Percentiles rank a stretch among this genome's conserved stretches.
phyloP scores from a whole-genome alignment of 305 asterid species.

The Solanum hybrid region DNA sequence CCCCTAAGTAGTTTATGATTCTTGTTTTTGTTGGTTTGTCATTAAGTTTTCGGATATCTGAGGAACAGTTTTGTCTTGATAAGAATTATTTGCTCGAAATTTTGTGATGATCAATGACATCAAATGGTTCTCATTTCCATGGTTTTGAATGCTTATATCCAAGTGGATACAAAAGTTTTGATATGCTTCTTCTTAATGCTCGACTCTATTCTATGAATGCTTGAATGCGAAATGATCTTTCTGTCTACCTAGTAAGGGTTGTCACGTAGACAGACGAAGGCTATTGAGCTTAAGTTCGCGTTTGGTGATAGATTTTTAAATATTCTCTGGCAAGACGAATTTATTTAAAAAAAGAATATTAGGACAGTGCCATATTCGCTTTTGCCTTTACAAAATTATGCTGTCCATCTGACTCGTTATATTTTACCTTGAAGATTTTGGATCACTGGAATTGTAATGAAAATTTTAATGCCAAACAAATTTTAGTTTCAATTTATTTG shows the following conservation, averaged over 20 bases:
- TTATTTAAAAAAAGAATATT: too few species aligned
- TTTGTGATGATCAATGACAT: background rate
- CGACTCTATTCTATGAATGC: background rate
- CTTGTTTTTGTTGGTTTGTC: background rate
- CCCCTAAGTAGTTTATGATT: background rate
- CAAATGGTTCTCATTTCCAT: background rate
- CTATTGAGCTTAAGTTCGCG: too few species aligned
- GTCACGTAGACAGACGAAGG: too few species aligned
- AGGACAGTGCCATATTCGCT: background rate
- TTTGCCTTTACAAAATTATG: background rate
- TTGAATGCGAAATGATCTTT: background rate
- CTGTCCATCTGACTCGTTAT: background rate
- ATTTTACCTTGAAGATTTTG: background rate
- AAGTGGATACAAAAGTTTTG: background rate
- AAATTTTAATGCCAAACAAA: background rate
- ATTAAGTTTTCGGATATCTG: background rate
- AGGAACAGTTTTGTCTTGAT: background rate
- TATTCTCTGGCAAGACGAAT: too few species aligned
- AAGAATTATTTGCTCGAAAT: background rate
- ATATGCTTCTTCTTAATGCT: background rate
- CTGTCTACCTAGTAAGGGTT: background rate
- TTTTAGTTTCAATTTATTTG: too few species aligned
- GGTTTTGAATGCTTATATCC: background rate
- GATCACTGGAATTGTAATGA: background rate
- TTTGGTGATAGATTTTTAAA: too few species aligned